phyloP scores from a whole-genome alignment of 768 basidiomycete genomes.

The Psilocybe cubensis region DNA sequence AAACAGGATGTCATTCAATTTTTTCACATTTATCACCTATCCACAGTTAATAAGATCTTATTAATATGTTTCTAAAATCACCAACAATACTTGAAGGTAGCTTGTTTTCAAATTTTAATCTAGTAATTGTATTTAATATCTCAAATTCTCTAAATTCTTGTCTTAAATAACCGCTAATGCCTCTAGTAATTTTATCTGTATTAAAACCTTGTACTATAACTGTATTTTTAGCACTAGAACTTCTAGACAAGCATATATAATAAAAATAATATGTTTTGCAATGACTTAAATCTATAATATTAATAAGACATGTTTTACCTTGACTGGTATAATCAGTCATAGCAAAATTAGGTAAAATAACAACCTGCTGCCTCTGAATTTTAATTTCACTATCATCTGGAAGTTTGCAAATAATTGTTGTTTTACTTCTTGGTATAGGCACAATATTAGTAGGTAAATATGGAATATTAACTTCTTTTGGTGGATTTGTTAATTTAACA shows the following conservation, averaged over 20 bases:
- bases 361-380: conserved; percentile 27
- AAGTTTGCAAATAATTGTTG: not conserved
- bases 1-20: not conserved
- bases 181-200: conserved; percentile 23
- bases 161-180: conserved; percentile 23
- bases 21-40: not conserved
- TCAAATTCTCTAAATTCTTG: conserved; percentile 40
- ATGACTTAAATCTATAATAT: conserved; percentile 31
- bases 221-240: conserved; percentile 30
- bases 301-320: conserved; percentile 30
- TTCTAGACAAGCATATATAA: conserved; percentile 35
- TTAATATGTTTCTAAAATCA: conserved; percentile 3
- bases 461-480: conserved; percentile 20
- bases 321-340: conserved; percentile 39
- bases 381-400: conserved; percentile 15
- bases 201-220: conserved; percentile 32
- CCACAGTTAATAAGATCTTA: not conserved
- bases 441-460: conserved; percentile 34
- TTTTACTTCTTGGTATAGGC: conserved; percentile 14
- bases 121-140: conserved; percentile 37
- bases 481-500: conserved; percentile 28
- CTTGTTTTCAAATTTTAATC: conserved; percentile 22
- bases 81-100: conserved; percentile 18
- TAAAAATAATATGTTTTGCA: conserved; percentile 23
- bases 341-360: conserved; percentile 30